Conservation (phyloP, 768 basidiomycete genomes). For the Pholiota molesta region DNA sequence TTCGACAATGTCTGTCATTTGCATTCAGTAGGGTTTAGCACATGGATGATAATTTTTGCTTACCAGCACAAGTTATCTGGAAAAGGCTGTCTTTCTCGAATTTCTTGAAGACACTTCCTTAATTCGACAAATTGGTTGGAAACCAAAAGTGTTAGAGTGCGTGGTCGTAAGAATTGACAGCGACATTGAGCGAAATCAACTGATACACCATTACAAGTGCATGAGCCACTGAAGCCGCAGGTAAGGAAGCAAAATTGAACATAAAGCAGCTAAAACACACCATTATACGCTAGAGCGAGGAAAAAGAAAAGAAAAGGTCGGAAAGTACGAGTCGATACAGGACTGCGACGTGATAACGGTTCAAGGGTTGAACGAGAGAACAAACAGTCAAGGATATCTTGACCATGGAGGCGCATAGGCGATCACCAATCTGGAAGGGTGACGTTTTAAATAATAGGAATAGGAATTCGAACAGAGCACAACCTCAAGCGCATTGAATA, state of each 20-base stretch:
- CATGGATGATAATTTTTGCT: constrained; percentile 13
- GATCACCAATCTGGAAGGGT: constrained; percentile 80
- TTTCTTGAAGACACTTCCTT: constrained; percentile 98
- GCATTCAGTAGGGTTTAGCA: not conserved
- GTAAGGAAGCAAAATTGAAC: not conserved
- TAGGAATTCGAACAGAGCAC: constrained; percentile 25
- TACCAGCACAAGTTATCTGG: constrained; percentile 97
- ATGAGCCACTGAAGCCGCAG: constrained; percentile 68
- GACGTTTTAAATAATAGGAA: constrained; percentile 2
- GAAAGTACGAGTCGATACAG: constrained; percentile 66
- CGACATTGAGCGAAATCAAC: constrained; percentile 92
- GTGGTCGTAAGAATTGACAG: constrained; percentile 97
- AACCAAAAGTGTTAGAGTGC: constrained; percentile 91
- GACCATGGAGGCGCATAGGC: constrained; percentile 96
- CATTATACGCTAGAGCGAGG: constrained; percentile 80
- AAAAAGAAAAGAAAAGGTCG: constrained; percentile 84
- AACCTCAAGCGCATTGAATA: constrained; percentile 99
- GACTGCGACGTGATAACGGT: constrained; percentile 63
- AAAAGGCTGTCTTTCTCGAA: constrained; percentile 99
- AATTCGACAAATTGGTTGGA: constrained; percentile 99
- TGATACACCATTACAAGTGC: constrained; percentile 96
- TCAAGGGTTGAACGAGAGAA: constrained; percentile 92
- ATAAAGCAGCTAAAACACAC: constrained; percentile 44
- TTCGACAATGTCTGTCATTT: constrained; percentile 88
- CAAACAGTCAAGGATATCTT: constrained; percentile 94